Percentiles rank a stretch among this genome's conserved stretches.
phyloP scores from a whole-genome alignment of 441 rosid genomes.

The Populus hybrid region DNA sequence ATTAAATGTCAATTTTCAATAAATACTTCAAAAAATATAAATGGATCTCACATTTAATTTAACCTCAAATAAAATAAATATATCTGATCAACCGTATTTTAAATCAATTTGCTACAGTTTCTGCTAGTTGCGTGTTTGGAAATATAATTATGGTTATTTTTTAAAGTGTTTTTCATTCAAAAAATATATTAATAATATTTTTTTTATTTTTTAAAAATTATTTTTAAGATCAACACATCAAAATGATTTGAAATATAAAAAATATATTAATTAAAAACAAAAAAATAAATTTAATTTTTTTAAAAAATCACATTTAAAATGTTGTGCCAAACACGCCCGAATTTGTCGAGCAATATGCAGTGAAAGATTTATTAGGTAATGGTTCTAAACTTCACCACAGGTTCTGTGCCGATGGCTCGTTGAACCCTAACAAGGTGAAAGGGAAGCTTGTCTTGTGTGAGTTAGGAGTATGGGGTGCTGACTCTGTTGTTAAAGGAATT shows the following conservation, averaged over 20 bases:
- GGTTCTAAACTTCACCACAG: conserved; percentile 23
- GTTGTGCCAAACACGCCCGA: no score
- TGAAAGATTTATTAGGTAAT: not conserved
- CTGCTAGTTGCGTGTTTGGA: no score
- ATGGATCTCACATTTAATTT: not conserved
- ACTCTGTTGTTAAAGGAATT: conserved; percentile 55
- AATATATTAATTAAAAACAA: no score
- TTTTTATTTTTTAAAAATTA: no score
- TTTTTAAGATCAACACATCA: no score
- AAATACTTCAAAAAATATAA: not conserved
- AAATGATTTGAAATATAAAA: no score
- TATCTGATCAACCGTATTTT: not conserved
- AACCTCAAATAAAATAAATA: no score
- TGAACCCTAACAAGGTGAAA: conserved; percentile 66
- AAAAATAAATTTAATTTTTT: no score
- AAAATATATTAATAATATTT: no score
- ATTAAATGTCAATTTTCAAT: not conserved
- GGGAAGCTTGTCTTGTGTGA: conserved; percentile 65
- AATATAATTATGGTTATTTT: no score
- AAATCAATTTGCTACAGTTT: not conserved
- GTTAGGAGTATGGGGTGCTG: conserved; percentile 43
- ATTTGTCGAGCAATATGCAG: not conserved
- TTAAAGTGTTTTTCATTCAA: no score
- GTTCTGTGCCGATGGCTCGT: conserved; percentile 47
- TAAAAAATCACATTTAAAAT: no score